These are phyloP conservation scores for Escallonia rubra DNA, from an alignment of 129 eudicot species.

Conservation along the genomic window DNA sequence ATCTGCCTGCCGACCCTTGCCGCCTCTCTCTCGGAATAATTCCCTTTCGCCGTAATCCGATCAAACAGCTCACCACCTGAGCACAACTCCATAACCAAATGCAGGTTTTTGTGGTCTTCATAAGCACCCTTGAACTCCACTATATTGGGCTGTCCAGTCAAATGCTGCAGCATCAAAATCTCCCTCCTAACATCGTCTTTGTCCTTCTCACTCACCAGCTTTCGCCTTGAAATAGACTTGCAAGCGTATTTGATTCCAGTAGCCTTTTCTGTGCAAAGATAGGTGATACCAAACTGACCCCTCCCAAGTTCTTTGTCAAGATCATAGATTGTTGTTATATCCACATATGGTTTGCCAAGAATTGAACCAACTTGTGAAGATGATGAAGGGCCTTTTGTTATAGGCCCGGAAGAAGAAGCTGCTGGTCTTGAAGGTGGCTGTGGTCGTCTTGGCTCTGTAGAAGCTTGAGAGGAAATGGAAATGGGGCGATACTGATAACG, in stretches of 20 bases:
- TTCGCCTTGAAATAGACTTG: constrained; percentile 64
- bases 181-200: constrained; percentile 73
- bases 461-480: constrained; percentile 14
- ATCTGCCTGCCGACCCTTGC: constrained; percentile 79
- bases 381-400: constrained; percentile 7
- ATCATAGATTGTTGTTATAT: constrained; percentile 42
- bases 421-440: constrained; percentile 3
- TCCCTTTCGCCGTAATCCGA: constrained; percentile 60
- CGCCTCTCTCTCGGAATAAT: constrained; percentile 82
- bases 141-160: constrained; percentile 83
- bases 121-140: constrained; percentile 90
- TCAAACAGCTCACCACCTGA: constrained; percentile 91
- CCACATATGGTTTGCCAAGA: constrained; percentile 48
- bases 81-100: constrained; percentile 94
- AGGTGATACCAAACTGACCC: constrained; percentile 85
- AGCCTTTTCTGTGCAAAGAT: constrained; percentile 67
- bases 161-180: constrained; percentile 64
- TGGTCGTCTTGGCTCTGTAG: constrained; percentile 15
- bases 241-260: constrained; percentile 61
- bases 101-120: constrained; percentile 52
- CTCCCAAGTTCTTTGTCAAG: constrained; percentile 75
- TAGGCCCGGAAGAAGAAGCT: neutral
- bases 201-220: constrained; percentile 55
- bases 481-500: constrained; percentile 8
- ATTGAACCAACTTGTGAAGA: constrained; percentile 35